Evolutionary conservation across 2,329 filamentous ascomycete species (phyloP).

Genomic region (Trichoderma sp.): DNA sequence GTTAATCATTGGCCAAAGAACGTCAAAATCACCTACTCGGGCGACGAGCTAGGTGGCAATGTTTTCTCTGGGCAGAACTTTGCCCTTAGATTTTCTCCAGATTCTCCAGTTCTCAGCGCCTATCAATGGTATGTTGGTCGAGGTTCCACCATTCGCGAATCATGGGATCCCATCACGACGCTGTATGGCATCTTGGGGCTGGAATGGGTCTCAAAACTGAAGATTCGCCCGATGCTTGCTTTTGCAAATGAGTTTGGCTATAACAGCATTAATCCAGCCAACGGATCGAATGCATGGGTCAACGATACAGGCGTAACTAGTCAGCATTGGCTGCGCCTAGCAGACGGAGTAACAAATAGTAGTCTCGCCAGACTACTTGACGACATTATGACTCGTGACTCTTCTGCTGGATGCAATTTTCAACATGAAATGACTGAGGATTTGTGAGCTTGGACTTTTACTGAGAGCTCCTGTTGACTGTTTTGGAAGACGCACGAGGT

Average conservation of each 20-base stretch:
- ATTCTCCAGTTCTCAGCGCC: constrained; percentile 12
- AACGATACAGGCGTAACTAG: not conserved
- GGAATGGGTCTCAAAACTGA: not conserved
- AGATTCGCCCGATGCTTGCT: not conserved
- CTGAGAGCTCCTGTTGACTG: not conserved
- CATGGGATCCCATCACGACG: constrained; percentile 9
- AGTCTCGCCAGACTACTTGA: constrained; percentile 15
- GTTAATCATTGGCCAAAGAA: constrained; percentile 1
- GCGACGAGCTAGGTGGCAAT: not conserved
- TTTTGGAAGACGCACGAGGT: not conserved
- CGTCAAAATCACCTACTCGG: constrained; percentile 6
- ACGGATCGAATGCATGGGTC: constrained; percentile 13
- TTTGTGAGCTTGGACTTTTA: not conserved
- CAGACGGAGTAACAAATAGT: not conserved
- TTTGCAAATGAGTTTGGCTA: constrained; percentile 8
- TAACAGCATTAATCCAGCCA: not conserved
- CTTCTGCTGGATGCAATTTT: not conserved
- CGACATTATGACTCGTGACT: not conserved
- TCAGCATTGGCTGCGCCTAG: constrained; percentile 11
- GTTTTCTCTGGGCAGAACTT: constrained; percentile 13
- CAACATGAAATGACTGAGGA: not conserved
- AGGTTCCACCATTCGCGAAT: not conserved
- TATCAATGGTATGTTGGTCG: constrained; percentile 20
- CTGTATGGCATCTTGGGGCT: constrained; percentile 1
- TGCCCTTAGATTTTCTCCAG: not conserved